A percentile compares a stretch with the other conserved stretches of the same genome.
These are phyloP conservation scores for Paramyrothecium roridum DNA, from an alignment of 2,329 filamentous ascomycete genomes.

Conservation along the genomic window DNA sequence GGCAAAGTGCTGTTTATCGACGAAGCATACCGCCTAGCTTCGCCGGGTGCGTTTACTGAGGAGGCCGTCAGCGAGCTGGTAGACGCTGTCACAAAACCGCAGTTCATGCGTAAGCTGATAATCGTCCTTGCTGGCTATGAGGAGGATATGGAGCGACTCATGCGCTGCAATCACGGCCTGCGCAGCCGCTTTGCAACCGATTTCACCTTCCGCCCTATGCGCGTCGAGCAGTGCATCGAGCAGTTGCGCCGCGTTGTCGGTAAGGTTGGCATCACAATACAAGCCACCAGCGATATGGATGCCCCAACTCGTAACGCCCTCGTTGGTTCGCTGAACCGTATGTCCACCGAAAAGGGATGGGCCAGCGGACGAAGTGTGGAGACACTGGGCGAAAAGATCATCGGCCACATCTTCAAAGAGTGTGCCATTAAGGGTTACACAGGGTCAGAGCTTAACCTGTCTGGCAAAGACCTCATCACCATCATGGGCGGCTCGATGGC, in stretches of 20 bases:
- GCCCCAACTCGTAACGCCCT: conserved; percentile 19
- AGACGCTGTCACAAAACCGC: conserved; percentile 48
- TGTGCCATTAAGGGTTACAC: conserved; percentile 28
- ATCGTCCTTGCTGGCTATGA: conserved; percentile 68
- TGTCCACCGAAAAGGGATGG: conserved; percentile 49
- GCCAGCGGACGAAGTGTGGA: conserved; percentile 61
- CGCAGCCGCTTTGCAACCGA: conserved; percentile 61
- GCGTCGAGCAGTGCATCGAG: conserved; percentile 38
- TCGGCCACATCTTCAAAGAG: conserved; percentile 34
- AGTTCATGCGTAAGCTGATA: conserved; percentile 56
- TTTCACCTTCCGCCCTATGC: conserved; percentile 51
- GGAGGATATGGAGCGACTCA: conserved; percentile 59
- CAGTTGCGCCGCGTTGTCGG: conserved; percentile 37
- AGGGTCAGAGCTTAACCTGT: conserved; percentile 19
- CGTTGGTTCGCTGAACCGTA: conserved; percentile 31
- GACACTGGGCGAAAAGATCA: conserved; percentile 49
- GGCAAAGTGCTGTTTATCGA: conserved; percentile 70
- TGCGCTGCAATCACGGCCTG: conserved; percentile 59
- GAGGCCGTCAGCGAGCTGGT: conserved; percentile 52
- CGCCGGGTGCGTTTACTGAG: conserved; percentile 51
- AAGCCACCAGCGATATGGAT: conserved; percentile 18
- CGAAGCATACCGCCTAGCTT: conserved; percentile 62
- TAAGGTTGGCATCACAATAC: conserved; percentile 23
- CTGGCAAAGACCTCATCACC: conserved; percentile 22
- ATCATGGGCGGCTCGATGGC: conserved; percentile 23